Evolutionary conservation across 148 eudicot species (phyloP).

Genomic region (Oxyria digyna): DNA sequence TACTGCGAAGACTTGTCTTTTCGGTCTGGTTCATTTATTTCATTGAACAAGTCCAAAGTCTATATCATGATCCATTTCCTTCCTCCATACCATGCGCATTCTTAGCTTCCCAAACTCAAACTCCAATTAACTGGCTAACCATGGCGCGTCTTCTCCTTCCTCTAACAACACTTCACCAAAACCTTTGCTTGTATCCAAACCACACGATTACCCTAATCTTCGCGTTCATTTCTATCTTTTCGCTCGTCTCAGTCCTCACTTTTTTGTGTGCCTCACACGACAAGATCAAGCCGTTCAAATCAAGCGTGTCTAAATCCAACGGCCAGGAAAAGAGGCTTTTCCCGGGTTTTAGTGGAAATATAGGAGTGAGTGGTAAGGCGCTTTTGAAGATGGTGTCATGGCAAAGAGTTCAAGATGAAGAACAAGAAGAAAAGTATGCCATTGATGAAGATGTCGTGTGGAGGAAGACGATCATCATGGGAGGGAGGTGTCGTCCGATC

Average conservation of each 20-base stretch:
- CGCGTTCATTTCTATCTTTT: neutral
- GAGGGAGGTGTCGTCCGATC: slow-evolving; percentile 60
- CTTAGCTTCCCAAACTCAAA: neutral
- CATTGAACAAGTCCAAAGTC: neutral
- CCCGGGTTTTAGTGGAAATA: neutral
- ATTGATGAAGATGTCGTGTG: slow-evolving; percentile 30
- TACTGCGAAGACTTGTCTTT: neutral
- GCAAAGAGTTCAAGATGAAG: neutral
- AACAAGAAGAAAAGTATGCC: neutral
- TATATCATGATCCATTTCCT: neutral
- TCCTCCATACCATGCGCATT: neutral
- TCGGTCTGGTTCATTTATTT: neutral
- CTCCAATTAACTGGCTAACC: neutral
- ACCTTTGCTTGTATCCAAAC: neutral
- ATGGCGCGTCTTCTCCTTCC: neutral
- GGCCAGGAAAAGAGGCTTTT: neutral
- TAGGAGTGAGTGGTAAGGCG: slow-evolving; percentile 2
- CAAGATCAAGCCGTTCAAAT: neutral
- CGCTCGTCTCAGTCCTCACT: neutral
- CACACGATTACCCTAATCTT: neutral
- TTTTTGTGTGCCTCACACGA: neutral
- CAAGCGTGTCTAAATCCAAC: neutral
- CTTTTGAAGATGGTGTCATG: slow-evolving; percentile 5
- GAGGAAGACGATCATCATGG: slow-evolving; percentile 68
- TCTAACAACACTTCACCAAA: neutral